Evolutionary conservation across 2,329 filamentous ascomycete genomes (phyloP).

Genomic region (Zymoseptoria crescenta): DNA sequence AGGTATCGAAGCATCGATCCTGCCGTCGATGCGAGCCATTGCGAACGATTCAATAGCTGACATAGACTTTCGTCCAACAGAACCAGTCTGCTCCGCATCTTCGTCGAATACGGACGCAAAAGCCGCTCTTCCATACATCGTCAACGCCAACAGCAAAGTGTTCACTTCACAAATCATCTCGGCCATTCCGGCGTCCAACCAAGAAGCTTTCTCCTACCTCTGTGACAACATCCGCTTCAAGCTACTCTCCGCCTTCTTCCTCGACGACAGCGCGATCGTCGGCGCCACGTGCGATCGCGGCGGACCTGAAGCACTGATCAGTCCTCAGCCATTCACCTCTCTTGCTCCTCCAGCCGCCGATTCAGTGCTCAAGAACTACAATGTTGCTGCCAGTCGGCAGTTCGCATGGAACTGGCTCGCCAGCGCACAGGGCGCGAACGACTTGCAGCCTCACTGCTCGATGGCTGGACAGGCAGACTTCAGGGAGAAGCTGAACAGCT

Average conservation of each 20-base stretch:
- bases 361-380: conserved; percentile 10
- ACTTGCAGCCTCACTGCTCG: conserved; percentile 13
- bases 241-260: conserved; percentile 17
- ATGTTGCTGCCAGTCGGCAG: conserved; percentile 13
- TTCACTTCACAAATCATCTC: conserved; percentile 20
- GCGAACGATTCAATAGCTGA: background rate
- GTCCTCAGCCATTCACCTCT: conserved; percentile 9
- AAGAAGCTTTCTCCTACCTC: conserved; percentile 15
- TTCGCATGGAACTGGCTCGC: conserved; percentile 18
- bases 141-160: conserved; percentile 17
- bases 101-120: conserved; percentile 11
- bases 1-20: background rate
- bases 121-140: conserved; percentile 11
- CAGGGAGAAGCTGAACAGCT: conserved; percentile 4
- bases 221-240: conserved; percentile 20
- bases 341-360: conserved; percentile 1
- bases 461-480: conserved; percentile 1
- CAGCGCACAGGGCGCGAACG: conserved; percentile 4
- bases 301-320: background rate
- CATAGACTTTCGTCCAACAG: background rate
- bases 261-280: conserved; percentile 14
- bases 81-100: conserved; percentile 17
- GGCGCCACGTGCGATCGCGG: conserved; percentile 16
- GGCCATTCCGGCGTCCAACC: conserved; percentile 16
- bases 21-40: background rate